These are phyloP conservation scores for Reticulascus tulasneorum DNA, from an alignment of 2,329 filamentous ascomycete genomes.

Conservation along the genomic window DNA sequence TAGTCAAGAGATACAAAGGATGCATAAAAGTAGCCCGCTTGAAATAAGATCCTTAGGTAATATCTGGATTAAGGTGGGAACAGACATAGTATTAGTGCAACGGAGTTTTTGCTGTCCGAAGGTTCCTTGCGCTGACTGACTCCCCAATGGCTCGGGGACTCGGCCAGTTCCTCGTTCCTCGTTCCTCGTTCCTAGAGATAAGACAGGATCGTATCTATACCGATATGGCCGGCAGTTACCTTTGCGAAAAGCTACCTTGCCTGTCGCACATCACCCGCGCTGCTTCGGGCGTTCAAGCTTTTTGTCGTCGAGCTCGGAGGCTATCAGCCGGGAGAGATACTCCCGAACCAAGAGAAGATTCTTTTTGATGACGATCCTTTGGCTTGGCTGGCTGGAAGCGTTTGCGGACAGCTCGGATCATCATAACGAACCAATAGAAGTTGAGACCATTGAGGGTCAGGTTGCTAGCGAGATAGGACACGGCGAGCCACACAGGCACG, in stretches of 20 bases:
- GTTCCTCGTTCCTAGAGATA: no score
- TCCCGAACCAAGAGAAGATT: conserved; percentile 25
- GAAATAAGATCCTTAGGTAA: no score
- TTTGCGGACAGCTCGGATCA: conserved; percentile 75
- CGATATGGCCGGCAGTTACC: no score
- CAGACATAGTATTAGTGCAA: no score
- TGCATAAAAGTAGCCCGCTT: no score
- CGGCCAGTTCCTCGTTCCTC: no score
- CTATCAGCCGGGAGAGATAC: conserved; percentile 21
- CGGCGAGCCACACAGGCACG: conserved; percentile 67
- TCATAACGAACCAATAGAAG: conserved; percentile 83
- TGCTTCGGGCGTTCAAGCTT: conserved; percentile 16
- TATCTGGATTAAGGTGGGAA: no score
- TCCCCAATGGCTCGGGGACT: no score
- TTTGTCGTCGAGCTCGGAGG: conserved; percentile 23
- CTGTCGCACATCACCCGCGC: not conserved
- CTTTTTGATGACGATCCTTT: conserved; percentile 3
- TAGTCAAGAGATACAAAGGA: no score
- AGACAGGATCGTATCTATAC: no score
- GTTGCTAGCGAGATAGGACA: conserved; percentile 66
- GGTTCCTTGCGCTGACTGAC: no score
- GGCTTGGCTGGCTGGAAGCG: conserved; percentile 47
- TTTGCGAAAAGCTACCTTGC: not conserved
- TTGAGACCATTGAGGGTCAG: conserved; percentile 71
- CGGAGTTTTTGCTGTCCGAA: no score